Percentiles rank a stretch among this genome's conserved stretches.
These are phyloP conservation scores for Dactylonectria estremocensis DNA, from an alignment of 2,329 filamentous ascomycete species.

Conservation along the genomic window DNA sequence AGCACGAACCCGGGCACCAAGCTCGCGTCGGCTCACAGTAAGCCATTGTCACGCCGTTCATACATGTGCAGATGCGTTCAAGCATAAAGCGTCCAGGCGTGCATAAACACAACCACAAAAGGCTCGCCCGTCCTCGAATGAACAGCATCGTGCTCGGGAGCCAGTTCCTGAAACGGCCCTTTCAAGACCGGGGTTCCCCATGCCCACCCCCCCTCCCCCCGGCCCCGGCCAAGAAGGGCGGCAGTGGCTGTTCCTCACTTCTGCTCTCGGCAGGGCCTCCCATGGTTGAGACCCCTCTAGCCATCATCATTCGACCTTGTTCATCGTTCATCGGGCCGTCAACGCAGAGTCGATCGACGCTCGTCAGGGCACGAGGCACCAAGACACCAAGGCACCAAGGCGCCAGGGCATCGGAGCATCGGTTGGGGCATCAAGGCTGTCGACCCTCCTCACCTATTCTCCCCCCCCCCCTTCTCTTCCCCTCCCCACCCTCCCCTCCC, in stretches of 20 bases:
- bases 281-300: conserved; percentile 7
- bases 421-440: conserved; percentile 13
- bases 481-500: conserved; percentile 10
- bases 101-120: background rate
- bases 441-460: background rate
- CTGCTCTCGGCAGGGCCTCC: conserved; percentile 10
- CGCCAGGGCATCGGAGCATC: too few relatives aligned
- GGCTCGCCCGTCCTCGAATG: background rate
- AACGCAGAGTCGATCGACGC: conserved; percentile 35
- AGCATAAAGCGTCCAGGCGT: background rate
- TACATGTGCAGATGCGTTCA: background rate
- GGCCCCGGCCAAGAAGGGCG: conserved; percentile 20
- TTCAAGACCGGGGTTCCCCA: conserved; percentile 19
- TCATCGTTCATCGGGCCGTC: conserved; percentile 43
- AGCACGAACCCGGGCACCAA: background rate
- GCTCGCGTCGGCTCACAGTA: background rate
- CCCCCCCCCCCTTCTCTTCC: background rate
- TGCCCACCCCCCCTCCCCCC: conserved; percentile 12
- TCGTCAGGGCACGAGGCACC: conserved; percentile 21
- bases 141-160: conserved; percentile 7
- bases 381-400: too few relatives aligned
- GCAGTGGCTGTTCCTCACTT: conserved; percentile 27
- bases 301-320: conserved; percentile 33
- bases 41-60: conserved; percentile 1
- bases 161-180: conserved; percentile 24